A percentile compares a stretch with the other conserved stretches of the same genome.
Conservation (phyloP, 2,329 filamentous ascomycete species). For the Colletotrichum eleusines region DNA sequence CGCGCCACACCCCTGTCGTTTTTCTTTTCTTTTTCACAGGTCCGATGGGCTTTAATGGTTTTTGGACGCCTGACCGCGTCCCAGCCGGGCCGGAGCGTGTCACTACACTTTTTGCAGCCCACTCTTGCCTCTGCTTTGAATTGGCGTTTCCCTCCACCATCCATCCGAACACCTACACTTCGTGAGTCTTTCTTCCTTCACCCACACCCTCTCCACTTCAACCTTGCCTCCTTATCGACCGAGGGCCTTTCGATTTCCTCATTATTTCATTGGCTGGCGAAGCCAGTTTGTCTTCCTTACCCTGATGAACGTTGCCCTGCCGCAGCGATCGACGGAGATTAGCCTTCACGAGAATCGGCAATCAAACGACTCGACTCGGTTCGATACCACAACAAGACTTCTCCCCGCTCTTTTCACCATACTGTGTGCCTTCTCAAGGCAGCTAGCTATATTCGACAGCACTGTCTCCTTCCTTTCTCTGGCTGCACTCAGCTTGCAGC, state of each 20-base stretch:
- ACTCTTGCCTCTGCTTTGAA: constrained; percentile 16
- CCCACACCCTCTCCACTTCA: constrained; percentile 10
- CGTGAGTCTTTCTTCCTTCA: constrained; percentile 12
- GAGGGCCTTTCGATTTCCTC: background rate
- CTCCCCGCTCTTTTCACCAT: background rate
- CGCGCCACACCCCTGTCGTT: constrained; percentile 28
- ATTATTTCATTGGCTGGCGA: constrained; percentile 11
- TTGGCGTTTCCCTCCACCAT: constrained; percentile 17
- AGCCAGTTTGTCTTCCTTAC: background rate
- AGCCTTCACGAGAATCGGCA: background rate
- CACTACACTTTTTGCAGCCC: constrained; percentile 40
- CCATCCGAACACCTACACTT: constrained; percentile 19
- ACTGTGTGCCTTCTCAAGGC: background rate
- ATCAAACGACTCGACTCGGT: constrained; percentile 10
- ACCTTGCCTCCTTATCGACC: background rate
- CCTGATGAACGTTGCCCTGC: background rate
- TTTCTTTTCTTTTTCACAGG: no score
- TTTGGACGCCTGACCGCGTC: constrained; percentile 33
- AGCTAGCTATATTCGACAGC: background rate
- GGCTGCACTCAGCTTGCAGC: background rate
- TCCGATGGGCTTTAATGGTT: constrained; percentile 33
- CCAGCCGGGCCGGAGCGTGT: constrained; percentile 31
- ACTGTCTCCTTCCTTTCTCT: background rate
- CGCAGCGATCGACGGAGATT: background rate
- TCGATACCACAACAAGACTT: background rate